phyloP scores from a whole-genome alignment of 805 yeast species.

The Saturnispora sekii region DNA sequence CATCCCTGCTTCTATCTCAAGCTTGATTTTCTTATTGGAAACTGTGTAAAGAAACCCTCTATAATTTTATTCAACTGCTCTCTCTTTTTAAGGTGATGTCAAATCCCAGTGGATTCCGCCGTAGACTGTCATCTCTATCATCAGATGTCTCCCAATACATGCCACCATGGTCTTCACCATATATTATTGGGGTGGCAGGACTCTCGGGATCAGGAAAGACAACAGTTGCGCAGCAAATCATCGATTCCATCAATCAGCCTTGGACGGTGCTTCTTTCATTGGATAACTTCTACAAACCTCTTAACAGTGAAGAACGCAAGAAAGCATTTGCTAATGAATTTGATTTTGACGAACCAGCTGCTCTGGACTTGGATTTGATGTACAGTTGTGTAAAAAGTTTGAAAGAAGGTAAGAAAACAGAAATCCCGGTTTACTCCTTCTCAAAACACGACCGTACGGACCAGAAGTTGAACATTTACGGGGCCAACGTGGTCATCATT shows the following conservation, averaged over 20 bases:
- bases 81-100: not conserved
- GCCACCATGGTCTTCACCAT: conserved; percentile 88
- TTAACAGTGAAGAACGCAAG: conserved; percentile 49
- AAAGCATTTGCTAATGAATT: conserved; percentile 59
- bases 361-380: conserved; percentile 70
- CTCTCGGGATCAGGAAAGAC: conserved; percentile 90
- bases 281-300: conserved; percentile 84
- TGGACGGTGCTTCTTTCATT: conserved; percentile 88
- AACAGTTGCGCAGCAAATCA: conserved; percentile 75
- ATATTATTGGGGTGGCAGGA: conserved; percentile 82
- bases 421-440: conserved; percentile 66
- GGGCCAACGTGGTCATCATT: conserved; percentile 85
- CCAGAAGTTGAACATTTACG: conserved; percentile 69
- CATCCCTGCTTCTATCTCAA: no score
- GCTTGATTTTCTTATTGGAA: not conserved
- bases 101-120: not conserved
- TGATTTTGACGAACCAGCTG: conserved; percentile 84
- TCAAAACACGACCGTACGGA: conserved; percentile 49
- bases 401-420: conserved; percentile 59
- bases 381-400: conserved; percentile 52
- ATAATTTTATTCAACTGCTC: not conserved
- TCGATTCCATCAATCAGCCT: conserved; percentile 71
- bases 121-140: conserved; percentile 2
- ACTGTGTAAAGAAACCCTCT: not conserved
- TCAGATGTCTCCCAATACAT: conserved; percentile 31